These are phyloP conservation scores for Pythium graminicola DNA, from an alignment of 352 stramenopile genomes.

Conservation along the genomic window DNA sequence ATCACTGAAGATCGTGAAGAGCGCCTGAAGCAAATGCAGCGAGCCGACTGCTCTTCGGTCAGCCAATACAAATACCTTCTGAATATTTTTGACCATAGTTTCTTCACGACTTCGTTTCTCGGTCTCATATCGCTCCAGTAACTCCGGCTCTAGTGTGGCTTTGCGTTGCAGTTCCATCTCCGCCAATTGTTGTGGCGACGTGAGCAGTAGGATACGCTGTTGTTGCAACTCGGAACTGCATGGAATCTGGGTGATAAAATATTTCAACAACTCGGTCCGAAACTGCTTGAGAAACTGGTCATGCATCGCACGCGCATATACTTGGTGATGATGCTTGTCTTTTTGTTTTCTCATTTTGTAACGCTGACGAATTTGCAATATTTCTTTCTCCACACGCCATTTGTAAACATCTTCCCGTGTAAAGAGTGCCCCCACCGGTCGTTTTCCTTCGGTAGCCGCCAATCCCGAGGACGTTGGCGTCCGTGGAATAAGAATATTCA, in stretches of 20 bases:
- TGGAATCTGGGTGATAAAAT: conserved; percentile 42
- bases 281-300: conserved; percentile 45
- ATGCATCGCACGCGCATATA: conserved; percentile 33
- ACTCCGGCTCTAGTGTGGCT: conserved; percentile 42
- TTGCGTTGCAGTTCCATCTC: conserved; percentile 31
- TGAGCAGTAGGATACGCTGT: conserved; percentile 51
- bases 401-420: conserved; percentile 35
- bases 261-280: conserved; percentile 34
- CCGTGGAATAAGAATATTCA: conserved; percentile 32
- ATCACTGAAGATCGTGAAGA: conserved; percentile 50
- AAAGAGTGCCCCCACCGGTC: conserved; percentile 41
- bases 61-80: conserved; percentile 43
- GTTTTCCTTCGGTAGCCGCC: conserved; percentile 6
- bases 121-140: conserved; percentile 37
- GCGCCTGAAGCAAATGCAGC: conserved; percentile 46
- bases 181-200: conserved; percentile 37
- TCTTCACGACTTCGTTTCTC: conserved; percentile 19
- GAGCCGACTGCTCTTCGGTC: conserved; percentile 33
- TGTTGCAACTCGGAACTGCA: conserved; percentile 47
- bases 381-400: conserved; percentile 44
- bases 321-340: conserved; percentile 34
- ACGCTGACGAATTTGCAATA: conserved; percentile 37
- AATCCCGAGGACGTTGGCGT: conserved; percentile 14
- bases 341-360: conserved; percentile 28
- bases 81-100: conserved; percentile 32